phyloP scores from a whole-genome alignment of 1,284 basidiomycete genomes.

The Ceratobasidium sp. region DNA sequence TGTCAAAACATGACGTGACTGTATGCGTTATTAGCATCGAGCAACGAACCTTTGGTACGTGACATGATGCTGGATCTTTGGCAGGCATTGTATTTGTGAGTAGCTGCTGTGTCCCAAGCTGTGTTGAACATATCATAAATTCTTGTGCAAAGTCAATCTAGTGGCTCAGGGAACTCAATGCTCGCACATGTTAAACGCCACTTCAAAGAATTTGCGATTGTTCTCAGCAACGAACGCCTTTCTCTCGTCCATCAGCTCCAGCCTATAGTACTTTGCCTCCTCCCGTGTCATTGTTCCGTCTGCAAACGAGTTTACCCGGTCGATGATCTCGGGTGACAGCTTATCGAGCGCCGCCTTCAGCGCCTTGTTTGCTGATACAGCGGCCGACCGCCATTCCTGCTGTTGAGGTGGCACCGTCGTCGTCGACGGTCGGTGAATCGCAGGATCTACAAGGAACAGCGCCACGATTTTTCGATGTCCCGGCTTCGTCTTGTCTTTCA shows the following conservation, averaged over 20 bases:
- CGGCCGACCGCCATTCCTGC: conserved; percentile 54
- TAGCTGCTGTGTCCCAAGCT: too few species aligned
- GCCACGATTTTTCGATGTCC: conserved; percentile 63
- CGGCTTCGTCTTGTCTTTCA: conserved; percentile 57
- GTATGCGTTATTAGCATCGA: too few species aligned
- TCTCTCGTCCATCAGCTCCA: conserved; percentile 53
- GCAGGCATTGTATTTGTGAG: too few species aligned
- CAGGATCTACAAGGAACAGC: conserved; percentile 63
- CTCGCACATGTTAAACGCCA: background rate
- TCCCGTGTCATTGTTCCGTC: conserved; percentile 49
- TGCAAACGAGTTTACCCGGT: conserved; percentile 43
- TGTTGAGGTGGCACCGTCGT: conserved; percentile 60
- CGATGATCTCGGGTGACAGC: conserved; percentile 48
- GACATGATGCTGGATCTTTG: too few species aligned
- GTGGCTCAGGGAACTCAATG: too few species aligned
- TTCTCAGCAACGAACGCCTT: conserved; percentile 19
- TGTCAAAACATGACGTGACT: too few species aligned
- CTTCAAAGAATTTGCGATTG: background rate
- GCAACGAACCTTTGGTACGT: too few species aligned
- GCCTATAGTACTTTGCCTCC: conserved; percentile 52
- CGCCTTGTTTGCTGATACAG: conserved; percentile 18
- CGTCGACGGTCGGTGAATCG: conserved; percentile 56
- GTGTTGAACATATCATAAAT: too few species aligned
- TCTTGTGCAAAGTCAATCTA: too few species aligned
- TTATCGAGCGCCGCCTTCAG: conserved; percentile 47